Base-by-base conservation (phyloP, 495 filamentous ascomycete species). In the Elasticomyces elasticus region DNA sequence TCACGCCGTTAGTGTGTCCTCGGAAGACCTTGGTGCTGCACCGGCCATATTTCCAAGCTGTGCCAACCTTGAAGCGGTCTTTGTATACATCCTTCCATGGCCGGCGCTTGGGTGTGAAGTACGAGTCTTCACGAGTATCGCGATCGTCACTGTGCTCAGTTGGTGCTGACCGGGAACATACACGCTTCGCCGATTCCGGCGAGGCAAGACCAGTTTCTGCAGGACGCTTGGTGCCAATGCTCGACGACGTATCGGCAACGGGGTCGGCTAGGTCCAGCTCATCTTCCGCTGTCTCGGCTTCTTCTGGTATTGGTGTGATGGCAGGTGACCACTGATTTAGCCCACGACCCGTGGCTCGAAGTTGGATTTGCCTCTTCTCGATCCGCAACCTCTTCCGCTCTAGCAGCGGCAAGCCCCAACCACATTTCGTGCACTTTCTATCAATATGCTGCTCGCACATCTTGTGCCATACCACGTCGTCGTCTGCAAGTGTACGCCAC, bases 401-500 rank as follows among this genome's bases (percentile, higher is more conserved):
- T 51, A 98, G 67, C 44, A 92, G 72, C 41, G 92, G 92, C 43
- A 99, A 67, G 2, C 92, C 92, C 89, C 88, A 95, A 15, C 94
- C 91, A 64, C 92, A 99, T 65, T 95, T 96, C 45, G 82, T 89
- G 70, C 92, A 99, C 66, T 95, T 97, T 46, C 90, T 77, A 61
- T 92, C 88, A 50, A 95, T 97, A 63, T 99, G 92, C 63, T 99
- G 92, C 71, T 96, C 90, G 64, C 92, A 99, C 91, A 99, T 97
- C 51, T 83, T 84, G 60, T 96, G 91, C 92, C 92, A 99, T 1
- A 99, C 92, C 23, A 95, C 84, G 69, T 99, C 91, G 64, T 95
- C 89, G 66, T 96, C 94, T 1, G 92, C 92, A 24, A 99, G 68
- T 48, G 76, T 76, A 52, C 85, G 79, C 92, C 92, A 99, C 52